phyloP scores from a whole-genome alignment of 192 early-diverging fungal genomes.

The Mortierella hygrophila region DNA sequence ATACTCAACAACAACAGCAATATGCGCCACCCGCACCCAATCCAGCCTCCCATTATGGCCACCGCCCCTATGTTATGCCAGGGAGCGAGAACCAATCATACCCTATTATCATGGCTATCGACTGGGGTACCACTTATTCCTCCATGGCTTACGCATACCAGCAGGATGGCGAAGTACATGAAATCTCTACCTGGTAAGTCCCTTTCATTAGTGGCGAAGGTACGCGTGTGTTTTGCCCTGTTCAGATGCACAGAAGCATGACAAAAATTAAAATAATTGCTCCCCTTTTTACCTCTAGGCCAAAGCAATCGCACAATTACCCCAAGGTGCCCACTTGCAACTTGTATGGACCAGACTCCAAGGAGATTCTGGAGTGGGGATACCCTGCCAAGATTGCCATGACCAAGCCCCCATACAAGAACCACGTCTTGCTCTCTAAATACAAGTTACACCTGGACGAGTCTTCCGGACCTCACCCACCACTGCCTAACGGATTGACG shows the following conservation, averaged over 20 bases:
- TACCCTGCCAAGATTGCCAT: slow-evolving; percentile 62
- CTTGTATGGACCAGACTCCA: slow-evolving; percentile 59
- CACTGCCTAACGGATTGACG: slow-evolving; percentile 62
- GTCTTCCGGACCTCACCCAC: slow-evolving; percentile 53
- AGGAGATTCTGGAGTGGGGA: slow-evolving; percentile 61
- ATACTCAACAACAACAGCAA: background rate
- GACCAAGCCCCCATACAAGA: slow-evolving; percentile 59
- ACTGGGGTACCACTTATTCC: slow-evolving; percentile 64
- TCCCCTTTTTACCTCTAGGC: slow-evolving; percentile 25
- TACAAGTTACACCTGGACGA: slow-evolving; percentile 67
- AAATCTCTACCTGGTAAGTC: slow-evolving; percentile 56
- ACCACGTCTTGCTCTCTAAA: slow-evolving; percentile 62
- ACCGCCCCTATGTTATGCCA: slow-evolving; percentile 13
- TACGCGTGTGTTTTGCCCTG: background rate
- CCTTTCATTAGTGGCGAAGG: background rate
- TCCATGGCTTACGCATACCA: slow-evolving; percentile 65
- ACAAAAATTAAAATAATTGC: background rate
- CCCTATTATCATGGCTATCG: slow-evolving; percentile 50
- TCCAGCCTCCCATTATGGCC: slow-evolving; percentile 1
- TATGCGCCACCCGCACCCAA: background rate
- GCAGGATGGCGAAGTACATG: slow-evolving; percentile 63
- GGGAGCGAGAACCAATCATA: slow-evolving; percentile 26
- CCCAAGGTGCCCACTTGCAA: slow-evolving; percentile 62
- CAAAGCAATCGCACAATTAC: slow-evolving; percentile 63
- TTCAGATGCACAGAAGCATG: background rate